Conservation (phyloP, 208 protist species). For the Acanthamoeba rhysodes region DNA sequence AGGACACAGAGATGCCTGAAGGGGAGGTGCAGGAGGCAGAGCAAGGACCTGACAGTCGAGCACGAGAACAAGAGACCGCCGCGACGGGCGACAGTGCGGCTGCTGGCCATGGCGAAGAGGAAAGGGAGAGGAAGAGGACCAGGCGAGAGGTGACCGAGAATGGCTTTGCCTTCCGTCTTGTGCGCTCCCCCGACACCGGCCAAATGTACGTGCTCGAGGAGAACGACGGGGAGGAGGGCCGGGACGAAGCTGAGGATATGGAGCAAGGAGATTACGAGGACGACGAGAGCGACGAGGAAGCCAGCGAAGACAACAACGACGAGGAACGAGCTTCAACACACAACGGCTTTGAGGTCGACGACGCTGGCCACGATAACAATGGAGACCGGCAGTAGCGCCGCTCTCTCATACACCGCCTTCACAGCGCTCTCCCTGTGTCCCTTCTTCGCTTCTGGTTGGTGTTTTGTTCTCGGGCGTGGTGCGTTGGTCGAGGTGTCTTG, state of each 20-base stretch:
- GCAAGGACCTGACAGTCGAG: neutral
- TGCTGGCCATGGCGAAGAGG: neutral
- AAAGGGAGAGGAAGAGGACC: neutral
- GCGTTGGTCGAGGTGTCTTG: neutral
- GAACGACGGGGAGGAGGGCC: neutral
- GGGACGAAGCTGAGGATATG: neutral
- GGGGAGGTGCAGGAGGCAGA: neutral
- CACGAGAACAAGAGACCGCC: neutral
- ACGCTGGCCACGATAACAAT: too few relatives aligned
- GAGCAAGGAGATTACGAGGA: neutral
- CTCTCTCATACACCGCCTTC: too few relatives aligned
- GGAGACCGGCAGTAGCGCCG: too few relatives aligned
- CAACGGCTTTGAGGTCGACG: too few relatives aligned
- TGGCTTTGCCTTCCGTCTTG: neutral
- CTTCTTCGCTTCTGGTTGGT: too few relatives aligned
- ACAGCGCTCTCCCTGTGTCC: too few relatives aligned
- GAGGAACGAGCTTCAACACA: neutral
- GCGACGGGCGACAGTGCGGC: neutral
- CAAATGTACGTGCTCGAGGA: neutral
- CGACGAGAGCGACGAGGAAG: neutral
- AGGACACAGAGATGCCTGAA: neutral
- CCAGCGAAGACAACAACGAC: neutral
- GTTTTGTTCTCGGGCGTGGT: too few relatives aligned
- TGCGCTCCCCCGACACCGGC: neutral
- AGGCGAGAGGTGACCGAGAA: neutral